phyloP scores from a whole-genome alignment of 129 eudicot species.

The Smallanthus sonchifolius region DNA sequence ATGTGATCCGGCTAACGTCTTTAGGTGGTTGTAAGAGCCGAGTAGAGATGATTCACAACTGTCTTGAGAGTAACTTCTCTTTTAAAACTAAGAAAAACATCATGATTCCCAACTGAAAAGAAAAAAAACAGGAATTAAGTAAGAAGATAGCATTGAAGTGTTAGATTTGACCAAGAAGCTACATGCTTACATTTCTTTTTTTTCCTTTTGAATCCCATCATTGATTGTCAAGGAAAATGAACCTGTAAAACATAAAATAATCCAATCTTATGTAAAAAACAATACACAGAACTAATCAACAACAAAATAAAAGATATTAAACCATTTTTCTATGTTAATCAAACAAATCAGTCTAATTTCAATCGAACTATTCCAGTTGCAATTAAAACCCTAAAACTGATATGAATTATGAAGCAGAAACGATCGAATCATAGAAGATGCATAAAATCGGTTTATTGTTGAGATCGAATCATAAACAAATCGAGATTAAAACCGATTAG shows the following conservation, averaged over 20 bases:
- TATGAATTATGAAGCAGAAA: not conserved
- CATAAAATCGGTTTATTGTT: not conserved
- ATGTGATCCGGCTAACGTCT: not conserved
- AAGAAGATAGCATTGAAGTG: not conserved
- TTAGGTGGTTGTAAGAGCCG: not conserved
- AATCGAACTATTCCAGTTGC: not conserved
- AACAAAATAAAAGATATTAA: not conserved
- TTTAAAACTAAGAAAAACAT: conserved; percentile 5
- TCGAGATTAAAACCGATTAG: not conserved
- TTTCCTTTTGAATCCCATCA: conserved; percentile 1
- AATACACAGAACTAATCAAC: not conserved
- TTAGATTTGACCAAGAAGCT: not conserved
- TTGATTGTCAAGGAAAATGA: not conserved
- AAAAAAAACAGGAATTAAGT: not conserved
- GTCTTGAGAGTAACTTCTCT: not conserved
- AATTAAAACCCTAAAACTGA: not conserved
- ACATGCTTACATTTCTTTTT: not conserved
- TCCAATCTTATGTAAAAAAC: not conserved
- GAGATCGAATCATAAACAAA: not conserved
- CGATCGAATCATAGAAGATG: not conserved
- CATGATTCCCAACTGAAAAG: not conserved
- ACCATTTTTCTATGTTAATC: not conserved
- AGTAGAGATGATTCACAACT: not conserved
- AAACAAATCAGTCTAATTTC: not conserved
- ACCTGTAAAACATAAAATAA: not conserved